Conservation (phyloP, 768 basidiomycete genomes). For the Trametes cinnabarina region DNA sequence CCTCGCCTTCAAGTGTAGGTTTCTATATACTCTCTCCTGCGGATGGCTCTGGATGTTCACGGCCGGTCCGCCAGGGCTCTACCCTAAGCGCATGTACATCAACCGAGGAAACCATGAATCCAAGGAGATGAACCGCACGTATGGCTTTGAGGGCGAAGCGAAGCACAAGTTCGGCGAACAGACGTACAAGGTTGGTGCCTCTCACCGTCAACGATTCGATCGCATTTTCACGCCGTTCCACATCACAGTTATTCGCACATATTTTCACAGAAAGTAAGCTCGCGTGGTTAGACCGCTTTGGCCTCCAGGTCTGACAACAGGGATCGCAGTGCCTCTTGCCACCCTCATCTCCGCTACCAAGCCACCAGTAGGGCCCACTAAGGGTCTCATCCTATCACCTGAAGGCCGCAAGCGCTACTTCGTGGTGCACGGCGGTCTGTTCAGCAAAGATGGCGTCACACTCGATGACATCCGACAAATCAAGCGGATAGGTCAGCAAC, state of each 20-base stretch:
- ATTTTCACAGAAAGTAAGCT: slow-evolving; percentile 84
- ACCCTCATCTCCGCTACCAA: slow-evolving; percentile 79
- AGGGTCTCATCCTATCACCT: slow-evolving; percentile 71
- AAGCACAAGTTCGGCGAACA: slow-evolving; percentile 97
- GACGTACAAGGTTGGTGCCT: slow-evolving; percentile 71
- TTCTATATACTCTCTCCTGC: not conserved
- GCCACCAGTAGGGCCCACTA: slow-evolving; percentile 40
- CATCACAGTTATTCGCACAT: slow-evolving; percentile 78
- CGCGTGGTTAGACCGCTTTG: not conserved
- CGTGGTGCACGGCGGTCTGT: slow-evolving; percentile 94
- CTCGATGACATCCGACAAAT: slow-evolving; percentile 90
- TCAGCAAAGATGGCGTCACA: slow-evolving; percentile 93
- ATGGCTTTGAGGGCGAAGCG: slow-evolving; percentile 94
- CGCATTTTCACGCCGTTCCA: not conserved
- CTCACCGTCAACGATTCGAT: not conserved
- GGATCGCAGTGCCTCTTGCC: slow-evolving; percentile 74
- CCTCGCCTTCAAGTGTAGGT: slow-evolving; percentile 91
- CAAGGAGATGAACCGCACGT: slow-evolving; percentile 93
- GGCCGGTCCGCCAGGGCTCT: slow-evolving; percentile 64
- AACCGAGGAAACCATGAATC: slow-evolving; percentile 98
- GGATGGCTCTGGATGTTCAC: slow-evolving; percentile 6
- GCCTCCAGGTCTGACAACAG: not conserved
- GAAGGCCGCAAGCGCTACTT: slow-evolving; percentile 87
- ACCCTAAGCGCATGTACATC: slow-evolving; percentile 85
- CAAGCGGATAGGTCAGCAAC: slow-evolving; percentile 83